Percentiles rank a stretch among this genome's conserved stretches.
Conservation (phyloP, 2,329 filamentous ascomycete species). For the Gaeumannomyces sp. region DNA sequence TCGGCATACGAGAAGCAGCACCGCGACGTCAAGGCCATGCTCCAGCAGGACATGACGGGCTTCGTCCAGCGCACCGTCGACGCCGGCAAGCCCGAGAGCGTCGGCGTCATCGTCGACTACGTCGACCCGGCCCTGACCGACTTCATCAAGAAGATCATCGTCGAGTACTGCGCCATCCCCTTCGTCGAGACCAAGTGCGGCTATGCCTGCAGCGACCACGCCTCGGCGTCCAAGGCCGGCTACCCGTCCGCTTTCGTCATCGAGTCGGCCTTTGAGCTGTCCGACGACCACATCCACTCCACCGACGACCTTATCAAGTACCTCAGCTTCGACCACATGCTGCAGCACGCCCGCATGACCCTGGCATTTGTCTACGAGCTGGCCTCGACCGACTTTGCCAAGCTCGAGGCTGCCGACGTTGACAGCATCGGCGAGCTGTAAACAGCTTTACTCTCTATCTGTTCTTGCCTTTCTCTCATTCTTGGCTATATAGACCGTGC, state of each 20-base stretch:
- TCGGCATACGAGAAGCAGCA: slow-evolving; percentile 65
- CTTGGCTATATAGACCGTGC: not conserved
- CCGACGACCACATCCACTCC: slow-evolving; percentile 66
- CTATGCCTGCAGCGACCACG: slow-evolving; percentile 61
- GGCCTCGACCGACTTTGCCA: slow-evolving; percentile 29
- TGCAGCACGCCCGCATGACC: slow-evolving; percentile 53
- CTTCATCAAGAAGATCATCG: slow-evolving; percentile 87
- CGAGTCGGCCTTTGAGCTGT: slow-evolving; percentile 52
- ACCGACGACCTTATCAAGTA: slow-evolving; percentile 66
- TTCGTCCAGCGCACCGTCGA: slow-evolving; percentile 78
- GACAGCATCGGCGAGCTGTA: slow-evolving; percentile 19
- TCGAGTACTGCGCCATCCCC: slow-evolving; percentile 74
- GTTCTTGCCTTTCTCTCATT: not conserved
- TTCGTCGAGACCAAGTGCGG: slow-evolving; percentile 44
- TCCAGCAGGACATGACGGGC: slow-evolving; percentile 97
- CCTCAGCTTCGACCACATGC: slow-evolving; percentile 60
- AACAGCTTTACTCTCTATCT: not conserved
- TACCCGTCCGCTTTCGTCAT: slow-evolving; percentile 62
- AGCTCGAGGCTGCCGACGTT: slow-evolving; percentile 21
- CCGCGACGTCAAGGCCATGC: slow-evolving; percentile 85
- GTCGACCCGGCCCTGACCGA: slow-evolving; percentile 76
- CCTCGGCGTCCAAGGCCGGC: slow-evolving; percentile 58
- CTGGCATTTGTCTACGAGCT: slow-evolving; percentile 42
- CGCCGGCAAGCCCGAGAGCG: slow-evolving; percentile 73
- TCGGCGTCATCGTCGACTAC: slow-evolving; percentile 89